Evolutionary conservation across 805 yeast species (phyloP).

Genomic region (Sungouiella thailandica): DNA sequence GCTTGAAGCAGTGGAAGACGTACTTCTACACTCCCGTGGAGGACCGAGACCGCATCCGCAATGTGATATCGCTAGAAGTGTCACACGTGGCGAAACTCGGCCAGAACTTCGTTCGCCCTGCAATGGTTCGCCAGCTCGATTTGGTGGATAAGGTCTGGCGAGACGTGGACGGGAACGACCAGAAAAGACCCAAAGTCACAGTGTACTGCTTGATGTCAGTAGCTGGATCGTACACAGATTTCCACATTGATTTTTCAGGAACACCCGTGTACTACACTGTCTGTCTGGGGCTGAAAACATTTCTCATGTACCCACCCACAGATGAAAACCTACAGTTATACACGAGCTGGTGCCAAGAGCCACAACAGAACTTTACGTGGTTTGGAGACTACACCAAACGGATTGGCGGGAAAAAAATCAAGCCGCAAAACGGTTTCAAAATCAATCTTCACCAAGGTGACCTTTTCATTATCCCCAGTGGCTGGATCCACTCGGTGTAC

Average conservation of each 20-base stretch:
- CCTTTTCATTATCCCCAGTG: slow-evolving; percentile 77
- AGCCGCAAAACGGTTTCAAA: slow-evolving; percentile 43
- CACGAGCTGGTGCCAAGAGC: slow-evolving; percentile 65
- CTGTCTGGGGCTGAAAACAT: slow-evolving; percentile 67
- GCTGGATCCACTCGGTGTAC: slow-evolving; percentile 89
- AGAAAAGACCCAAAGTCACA: slow-evolving; percentile 54
- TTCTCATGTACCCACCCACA: slow-evolving; percentile 78
- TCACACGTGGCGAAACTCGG: slow-evolving; percentile 50
- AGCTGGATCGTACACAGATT: slow-evolving; percentile 74
- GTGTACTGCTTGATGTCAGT: slow-evolving; percentile 86
- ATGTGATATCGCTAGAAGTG: slow-evolving; percentile 79
- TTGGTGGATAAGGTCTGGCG: slow-evolving; percentile 66
- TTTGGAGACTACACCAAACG: slow-evolving; percentile 47
- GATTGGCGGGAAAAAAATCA: slow-evolving; percentile 24
- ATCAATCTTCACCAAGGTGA: slow-evolving; percentile 61
- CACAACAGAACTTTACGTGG: slow-evolving; percentile 59
- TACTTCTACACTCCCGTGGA: slow-evolving; percentile 48
- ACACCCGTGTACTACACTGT: slow-evolving; percentile 88
- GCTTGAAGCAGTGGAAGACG: slow-evolving; percentile 65
- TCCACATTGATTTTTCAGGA: slow-evolving; percentile 90
- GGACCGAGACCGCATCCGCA: slow-evolving; percentile 61
- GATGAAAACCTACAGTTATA: slow-evolving; percentile 54
- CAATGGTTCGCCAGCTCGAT: slow-evolving; percentile 59
- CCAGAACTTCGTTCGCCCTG: slow-evolving; percentile 53
- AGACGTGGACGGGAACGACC: slow-evolving; percentile 17